Percentiles rank a stretch among this genome's conserved stretches.
These are phyloP conservation scores for Cercospora janseana DNA, from an alignment of 2,329 filamentous ascomycete genomes.

Conservation along the genomic window DNA sequence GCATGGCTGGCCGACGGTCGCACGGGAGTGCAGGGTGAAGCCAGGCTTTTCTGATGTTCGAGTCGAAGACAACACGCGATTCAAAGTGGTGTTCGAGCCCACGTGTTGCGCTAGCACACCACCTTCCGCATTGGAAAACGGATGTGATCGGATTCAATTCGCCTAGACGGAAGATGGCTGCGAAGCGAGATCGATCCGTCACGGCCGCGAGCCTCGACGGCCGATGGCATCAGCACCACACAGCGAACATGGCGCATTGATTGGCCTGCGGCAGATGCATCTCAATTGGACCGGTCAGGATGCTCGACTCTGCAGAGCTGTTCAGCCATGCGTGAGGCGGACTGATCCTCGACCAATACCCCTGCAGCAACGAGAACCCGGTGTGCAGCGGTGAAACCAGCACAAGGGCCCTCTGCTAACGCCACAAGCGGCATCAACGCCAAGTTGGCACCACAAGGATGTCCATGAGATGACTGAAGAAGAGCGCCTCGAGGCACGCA, in stretches of 20 bases:
- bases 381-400: not conserved
- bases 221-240: too few relatives aligned
- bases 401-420: constrained; percentile 6
- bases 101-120: constrained; percentile 1
- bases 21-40: not conserved
- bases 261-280: too few relatives aligned
- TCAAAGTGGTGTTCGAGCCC: not conserved
- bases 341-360: too few relatives aligned
- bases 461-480: constrained; percentile 27
- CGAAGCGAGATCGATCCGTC: constrained; percentile 3
- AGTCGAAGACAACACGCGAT: too few relatives aligned
- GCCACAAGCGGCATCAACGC: constrained; percentile 3
- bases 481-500: constrained; percentile 25
- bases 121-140: too few relatives aligned
- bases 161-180: too few relatives aligned
- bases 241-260: too few relatives aligned
- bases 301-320: too few relatives aligned
- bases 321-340: too few relatives aligned
- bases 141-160: too few relatives aligned
- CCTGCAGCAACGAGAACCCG: too few relatives aligned
- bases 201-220: not conserved
- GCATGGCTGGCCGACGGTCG: not conserved
- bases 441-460: constrained; percentile 19
- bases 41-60: not conserved
- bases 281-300: too few relatives aligned